Evolutionary conservation across 2,329 filamentous ascomycete genomes (phyloP).

Genomic region (Penicillium glabrum): DNA sequence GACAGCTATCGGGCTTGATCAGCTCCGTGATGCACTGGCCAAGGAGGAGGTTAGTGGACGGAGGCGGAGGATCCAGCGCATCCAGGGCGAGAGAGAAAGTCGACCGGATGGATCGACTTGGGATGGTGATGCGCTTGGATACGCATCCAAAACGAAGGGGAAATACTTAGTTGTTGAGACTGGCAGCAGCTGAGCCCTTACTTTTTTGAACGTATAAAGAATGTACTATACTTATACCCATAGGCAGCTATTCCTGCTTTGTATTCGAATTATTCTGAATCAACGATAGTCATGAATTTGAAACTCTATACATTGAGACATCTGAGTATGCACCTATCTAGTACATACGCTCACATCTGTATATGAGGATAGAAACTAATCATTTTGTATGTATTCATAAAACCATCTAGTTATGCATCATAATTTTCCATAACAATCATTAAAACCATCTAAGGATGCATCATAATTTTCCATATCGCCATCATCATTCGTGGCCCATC

Average conservation of each 20-base stretch:
- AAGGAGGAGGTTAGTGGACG: conserved; percentile 43
- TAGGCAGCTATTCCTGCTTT: not conserved
- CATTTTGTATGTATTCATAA: no score
- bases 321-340: not conserved
- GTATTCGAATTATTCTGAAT: not conserved
- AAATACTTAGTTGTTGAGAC: conserved; percentile 74
- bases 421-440: no score
- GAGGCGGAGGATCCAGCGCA: conserved; percentile 49
- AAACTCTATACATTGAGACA: not conserved
- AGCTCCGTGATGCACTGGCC: conserved; percentile 38
- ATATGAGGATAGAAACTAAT: no score
- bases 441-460: not conserved
- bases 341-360: no score
- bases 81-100: conserved; percentile 28
- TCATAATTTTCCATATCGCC: not conserved
- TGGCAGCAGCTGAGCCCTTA: conserved; percentile 6
- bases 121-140: conserved; percentile 69
- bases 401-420: no score
- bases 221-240: conserved; percentile 2
- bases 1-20: conserved; percentile 39
- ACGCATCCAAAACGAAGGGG: conserved; percentile 65
- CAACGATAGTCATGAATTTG: not conserved
- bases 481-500: not conserved
- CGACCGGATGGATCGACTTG: conserved; percentile 52
- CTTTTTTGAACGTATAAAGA: not conserved